phyloP scores from a whole-genome alignment of 352 stramenopile genomes.

The Phytophthora niederhauseri region DNA sequence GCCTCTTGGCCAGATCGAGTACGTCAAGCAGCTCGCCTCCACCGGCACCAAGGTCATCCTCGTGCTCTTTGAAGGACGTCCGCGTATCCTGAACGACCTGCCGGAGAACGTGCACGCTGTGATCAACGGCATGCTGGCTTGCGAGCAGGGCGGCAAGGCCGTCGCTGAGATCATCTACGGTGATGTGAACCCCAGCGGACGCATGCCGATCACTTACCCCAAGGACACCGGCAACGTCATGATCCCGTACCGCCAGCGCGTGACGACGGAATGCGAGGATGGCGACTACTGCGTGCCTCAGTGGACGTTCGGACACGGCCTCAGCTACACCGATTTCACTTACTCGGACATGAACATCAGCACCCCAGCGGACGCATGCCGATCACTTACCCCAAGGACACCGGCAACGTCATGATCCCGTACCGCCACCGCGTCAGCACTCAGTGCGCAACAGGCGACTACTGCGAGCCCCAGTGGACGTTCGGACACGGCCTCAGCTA shows the following conservation, averaged over 20 bases:
- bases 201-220: conserved; percentile 6
- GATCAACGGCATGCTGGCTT: conserved; percentile 66
- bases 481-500: background rate
- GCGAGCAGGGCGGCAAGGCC: conserved; percentile 66
- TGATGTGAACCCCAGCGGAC: conserved; percentile 20
- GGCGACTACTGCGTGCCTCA: conserved; percentile 22
- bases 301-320: conserved; percentile 53
- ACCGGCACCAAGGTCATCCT: conserved; percentile 70
- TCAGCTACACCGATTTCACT: conserved; percentile 64
- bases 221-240: conserved; percentile 9
- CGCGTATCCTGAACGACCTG: conserved; percentile 57
- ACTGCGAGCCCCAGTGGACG: background rate
- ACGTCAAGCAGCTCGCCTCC: conserved; percentile 57
- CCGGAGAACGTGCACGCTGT: conserved; percentile 54
- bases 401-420: background rate
- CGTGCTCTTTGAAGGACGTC: conserved; percentile 68
- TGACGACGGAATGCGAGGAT: background rate
- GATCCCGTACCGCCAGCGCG: background rate
- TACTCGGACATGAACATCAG: conserved; percentile 45
- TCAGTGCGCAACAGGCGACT: background rate
- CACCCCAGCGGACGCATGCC: background rate
- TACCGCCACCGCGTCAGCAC: background rate
- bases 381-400: conserved; percentile 1
- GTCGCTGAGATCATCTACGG: conserved; percentile 82
- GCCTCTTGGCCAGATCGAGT: conserved; percentile 38